Base-by-base conservation (phyloP, 2,329 filamentous ascomycete species). In the Colletotrichum sp. region DNA sequence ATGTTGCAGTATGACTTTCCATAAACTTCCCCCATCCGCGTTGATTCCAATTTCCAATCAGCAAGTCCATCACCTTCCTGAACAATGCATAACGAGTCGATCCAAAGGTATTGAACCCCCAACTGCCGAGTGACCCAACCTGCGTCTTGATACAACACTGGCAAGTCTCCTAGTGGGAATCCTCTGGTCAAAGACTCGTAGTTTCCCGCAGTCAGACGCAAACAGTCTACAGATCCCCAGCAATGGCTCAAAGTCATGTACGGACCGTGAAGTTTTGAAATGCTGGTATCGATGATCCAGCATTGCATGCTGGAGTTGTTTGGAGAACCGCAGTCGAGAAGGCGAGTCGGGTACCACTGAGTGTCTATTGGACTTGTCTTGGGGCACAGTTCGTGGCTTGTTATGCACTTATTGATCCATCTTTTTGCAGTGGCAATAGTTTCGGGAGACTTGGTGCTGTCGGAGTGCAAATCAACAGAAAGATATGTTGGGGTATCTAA, bases 391-490 rank as follows among this genome's bases (percentile, higher is more conserved):
- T 59, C 55, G n/a, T 59, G 55, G 24, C 12, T 18, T 59, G 0
- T 0, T 13, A 28, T 59, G 26, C 55, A 59, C 0, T 18, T 28
- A 6, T 28, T 28, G 24, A 59, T 59, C 55, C 55, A 59, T 18
- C 13, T 0, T 13, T 28, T 7, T 0, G 55, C 15, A 7, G 26
- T 24, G 15, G 8, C 16, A 24, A 28, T 59, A 12, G 55, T 28
- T 0, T 59, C 55, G 43, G 43, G 0, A 0, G 43, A 52, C 0
- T 21, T 52, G 0, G n/a, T 21, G 10, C 0, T 52, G 12, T 24
- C 43, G 0, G 10, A 52, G 43, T 24, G n/a, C 0, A 13, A 52
- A 21, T 52, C 0, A 0, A 2, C 43, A 52, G n/a, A 52, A 3
- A 0, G 0, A 52, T 13, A 52, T 21, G 0, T 0, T 21, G 43